Evolutionary conservation across 2,329 filamentous ascomycete species (phyloP).

Genomic region (Emmonsia crescens): DNA sequence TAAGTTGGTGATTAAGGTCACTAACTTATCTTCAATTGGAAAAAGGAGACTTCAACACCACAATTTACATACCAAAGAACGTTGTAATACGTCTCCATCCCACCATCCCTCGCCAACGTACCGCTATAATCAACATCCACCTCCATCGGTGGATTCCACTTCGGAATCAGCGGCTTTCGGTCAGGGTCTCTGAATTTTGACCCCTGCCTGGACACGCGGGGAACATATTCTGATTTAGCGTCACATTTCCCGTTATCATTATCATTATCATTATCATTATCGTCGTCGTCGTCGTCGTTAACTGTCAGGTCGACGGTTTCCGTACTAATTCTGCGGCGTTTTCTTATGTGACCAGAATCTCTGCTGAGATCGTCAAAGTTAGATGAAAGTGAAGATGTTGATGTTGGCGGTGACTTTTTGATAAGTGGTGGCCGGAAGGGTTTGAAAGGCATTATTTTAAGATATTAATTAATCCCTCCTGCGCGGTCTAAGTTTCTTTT

Average conservation of each 20-base stretch:
- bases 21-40: neutral
- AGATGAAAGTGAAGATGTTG: neutral
- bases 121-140: conserved; percentile 8
- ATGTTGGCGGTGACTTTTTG: conserved; percentile 18
- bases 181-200: conserved; percentile 5
- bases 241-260: neutral
- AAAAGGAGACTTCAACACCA: too few species aligned
- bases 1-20: neutral
- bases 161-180: conserved; percentile 26
- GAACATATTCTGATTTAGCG: neutral
- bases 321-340: conserved; percentile 27
- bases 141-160: conserved; percentile 15
- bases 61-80: conserved; percentile 34
- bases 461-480: neutral
- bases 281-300: too few species aligned
- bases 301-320: conserved; percentile 10
- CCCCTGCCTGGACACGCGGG: neutral
- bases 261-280: neutral
- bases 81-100: conserved; percentile 34
- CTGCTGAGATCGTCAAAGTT: conserved; percentile 7
- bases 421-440: conserved; percentile 37
- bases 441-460: conserved; percentile 31
- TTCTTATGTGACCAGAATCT: conserved; percentile 18
- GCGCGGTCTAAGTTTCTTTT: neutral
- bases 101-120: neutral